Base-by-base conservation (phyloP, 371 early-diverging fungal genomes). In the Lichtheimia hyalospora region DNA sequence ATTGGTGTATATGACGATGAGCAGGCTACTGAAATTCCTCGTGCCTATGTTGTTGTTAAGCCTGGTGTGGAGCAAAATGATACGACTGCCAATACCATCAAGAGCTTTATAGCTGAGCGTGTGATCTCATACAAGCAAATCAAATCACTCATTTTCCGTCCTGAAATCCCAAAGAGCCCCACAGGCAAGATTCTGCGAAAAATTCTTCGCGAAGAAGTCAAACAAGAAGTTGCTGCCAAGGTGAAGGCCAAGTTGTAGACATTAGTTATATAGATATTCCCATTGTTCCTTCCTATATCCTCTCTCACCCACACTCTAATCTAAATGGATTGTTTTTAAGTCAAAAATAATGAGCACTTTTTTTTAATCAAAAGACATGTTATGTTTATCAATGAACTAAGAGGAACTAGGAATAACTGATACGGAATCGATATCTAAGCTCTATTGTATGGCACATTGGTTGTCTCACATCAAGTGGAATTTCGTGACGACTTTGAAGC, bases 141-240 rank as follows among this genome's bases (percentile, higher is more conserved):
- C 51, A 77, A 89, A n/a, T 92, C 90, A 4, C 89, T 90, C 0
- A 69, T 63, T 5, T 79, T 91, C 62, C 74, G 86, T 8, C 78
- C 83, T 3, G 75, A 67, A n/a, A 87, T 93, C 20, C 93, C 87
- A 15, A 88, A 86, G 60, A 80, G 80, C 25, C 75, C 91, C 0
- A 68, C 89, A 16, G 93, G 93, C 21, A 93, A 94, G 70, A 89
- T 93, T n/a, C 74, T 92, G 39, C 71, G 93, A 15, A 43, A 62
- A 1, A 23, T 60, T 2, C 14, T 71, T 6, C 57, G 63, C n/a
- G 61, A 63, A 16, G 50, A 49, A 49, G 28, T 57, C 16, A 57
- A 49, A 40, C 20, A 57, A 49, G 58, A 49, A 21, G 58, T 20
- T 14, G 56, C 43, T 16, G 21, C 13, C n/a, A 42, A 43, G 44